Evolutionary conservation across 768 basidiomycete genomes (phyloP), one percentile per base, ranked within the genome.

Genomic region (Filobasidium floriforme): DNA sequence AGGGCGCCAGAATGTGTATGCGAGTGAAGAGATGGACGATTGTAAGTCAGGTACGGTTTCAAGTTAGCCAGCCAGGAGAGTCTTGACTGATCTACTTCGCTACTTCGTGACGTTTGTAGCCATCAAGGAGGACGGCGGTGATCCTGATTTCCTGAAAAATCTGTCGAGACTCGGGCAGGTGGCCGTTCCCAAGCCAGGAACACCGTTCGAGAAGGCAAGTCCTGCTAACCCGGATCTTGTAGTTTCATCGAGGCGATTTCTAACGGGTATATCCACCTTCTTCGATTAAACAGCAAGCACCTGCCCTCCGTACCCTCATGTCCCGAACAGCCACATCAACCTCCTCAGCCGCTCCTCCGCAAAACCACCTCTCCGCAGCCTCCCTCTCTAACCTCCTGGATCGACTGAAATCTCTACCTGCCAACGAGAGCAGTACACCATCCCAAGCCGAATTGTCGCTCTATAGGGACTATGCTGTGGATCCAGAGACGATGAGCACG

Each of bases 101-200:
- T 14, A 24, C 24, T n/a, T 26, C 11, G 9, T 52, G 62, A 24
- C 28, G 32, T 14, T 19, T 52, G 62, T 63, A 75, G 77, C 69
- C 19, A 70, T 78, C 37, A 68, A 55, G 24, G 28, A 68, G 61
- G 77, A 78, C 59, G 75, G 67, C 1, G 67, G 70, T 63, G 77
- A 78, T 70, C 77, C 77, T 22, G 73, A 78, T 51, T 78, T 78
- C 60, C 67, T 73, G 66, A 59, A 68, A 7, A 78, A 78, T 68
- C 66, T 78, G 15, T 73, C 70, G 26, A 70, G 61, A 28, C 52
- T 78, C 10, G 77, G 77, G 26, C 76, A 70, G 63, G 77, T 78
- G 0, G 41, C 60, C 15, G 75, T 78, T 51, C 72, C 73, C 15
- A 75, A 76, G 65, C 72, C 73, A 7, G 72, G 73, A 7, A 60